Evolutionary conservation across 1,284 basidiomycete genomes (phyloP).

Genomic region (Xanthoconium separans): DNA sequence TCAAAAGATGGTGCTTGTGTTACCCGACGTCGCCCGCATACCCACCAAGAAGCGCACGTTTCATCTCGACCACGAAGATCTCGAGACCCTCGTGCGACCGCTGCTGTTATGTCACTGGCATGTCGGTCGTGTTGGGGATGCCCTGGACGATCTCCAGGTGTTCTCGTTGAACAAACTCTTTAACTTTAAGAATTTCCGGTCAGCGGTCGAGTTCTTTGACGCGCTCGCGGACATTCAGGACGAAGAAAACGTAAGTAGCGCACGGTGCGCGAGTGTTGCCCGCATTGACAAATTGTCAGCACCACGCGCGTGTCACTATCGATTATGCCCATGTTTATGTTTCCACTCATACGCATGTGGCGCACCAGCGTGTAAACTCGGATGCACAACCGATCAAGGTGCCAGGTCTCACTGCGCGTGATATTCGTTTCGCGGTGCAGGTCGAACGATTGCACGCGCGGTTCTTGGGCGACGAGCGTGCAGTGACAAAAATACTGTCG

Average conservation of each 20-base stretch:
- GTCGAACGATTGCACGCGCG: slow-evolving; percentile 24
- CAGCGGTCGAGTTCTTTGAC: slow-evolving; percentile 30
- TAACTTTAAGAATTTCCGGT: slow-evolving; percentile 23
- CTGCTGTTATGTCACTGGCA: slow-evolving; percentile 38
- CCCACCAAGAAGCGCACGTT: slow-evolving; percentile 27
- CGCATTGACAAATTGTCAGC: slow-evolving; percentile 17
- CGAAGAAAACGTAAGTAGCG: slow-evolving; percentile 33
- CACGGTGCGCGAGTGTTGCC: neutral
- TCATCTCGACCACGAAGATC: slow-evolving; percentile 33
- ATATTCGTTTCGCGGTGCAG: slow-evolving; percentile 47
- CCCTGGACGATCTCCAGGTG: slow-evolving; percentile 9
- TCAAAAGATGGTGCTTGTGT: slow-evolving; percentile 11
- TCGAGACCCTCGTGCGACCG: slow-evolving; percentile 31
- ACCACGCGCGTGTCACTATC: slow-evolving; percentile 29
- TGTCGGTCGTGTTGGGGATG: slow-evolving; percentile 17
- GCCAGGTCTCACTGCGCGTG: slow-evolving; percentile 50
- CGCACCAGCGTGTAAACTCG: slow-evolving; percentile 20
- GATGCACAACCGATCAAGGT: slow-evolving; percentile 18
- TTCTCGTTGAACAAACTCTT: slow-evolving; percentile 29
- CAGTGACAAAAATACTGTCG: slow-evolving; percentile 21
- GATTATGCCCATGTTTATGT: slow-evolving; percentile 32
- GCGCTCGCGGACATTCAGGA: slow-evolving; percentile 27
- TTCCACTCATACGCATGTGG: slow-evolving; percentile 37
- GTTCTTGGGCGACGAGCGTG: slow-evolving; percentile 25
- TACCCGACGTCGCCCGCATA: slow-evolving; percentile 30